Evolutionary conservation across 2,329 filamentous ascomycete genomes (phyloP).

Genomic region (Incumbomyces delicatus): DNA sequence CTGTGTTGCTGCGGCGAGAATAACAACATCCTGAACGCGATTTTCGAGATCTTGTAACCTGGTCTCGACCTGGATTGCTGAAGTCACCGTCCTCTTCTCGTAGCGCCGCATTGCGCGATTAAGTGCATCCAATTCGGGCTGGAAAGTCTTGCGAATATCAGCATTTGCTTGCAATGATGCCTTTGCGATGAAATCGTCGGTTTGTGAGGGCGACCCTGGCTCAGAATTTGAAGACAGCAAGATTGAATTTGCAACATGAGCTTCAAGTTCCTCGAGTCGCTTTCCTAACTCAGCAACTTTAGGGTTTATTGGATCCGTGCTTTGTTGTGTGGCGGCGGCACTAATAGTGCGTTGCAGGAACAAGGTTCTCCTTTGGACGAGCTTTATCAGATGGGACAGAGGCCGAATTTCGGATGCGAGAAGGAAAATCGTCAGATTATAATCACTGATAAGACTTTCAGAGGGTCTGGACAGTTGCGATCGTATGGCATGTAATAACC

Average conservation of each 20-base stretch:
- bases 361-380: constrained; percentile 68
- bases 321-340: constrained; percentile 40
- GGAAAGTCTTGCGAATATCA: constrained; percentile 56
- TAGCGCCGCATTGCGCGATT: constrained; percentile 83
- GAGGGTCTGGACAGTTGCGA: constrained; percentile 71
- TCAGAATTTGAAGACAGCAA: constrained; percentile 20
- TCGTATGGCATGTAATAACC: constrained; percentile 71
- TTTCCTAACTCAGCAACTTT: constrained; percentile 47
- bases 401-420: constrained; percentile 79
- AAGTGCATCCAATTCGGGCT: constrained; percentile 77
- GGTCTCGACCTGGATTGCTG: constrained; percentile 66
- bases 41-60: constrained; percentile 62
- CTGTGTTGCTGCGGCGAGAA: constrained; percentile 65
- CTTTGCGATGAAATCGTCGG: constrained; percentile 28
- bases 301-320: constrained; percentile 27
- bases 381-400: constrained; percentile 67
- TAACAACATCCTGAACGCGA: constrained; percentile 64
- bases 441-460: constrained; percentile 80
- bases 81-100: constrained; percentile 73
- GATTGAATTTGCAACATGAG: constrained; percentile 36
- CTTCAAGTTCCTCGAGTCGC: constrained; percentile 62
- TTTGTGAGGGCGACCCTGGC: constrained; percentile 19
- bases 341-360: constrained; percentile 66
- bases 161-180: constrained; percentile 29
- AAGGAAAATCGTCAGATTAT: constrained; percentile 84